Evolutionary conservation across 192 early-diverging fungal genomes (phyloP).

Genomic region (Ambispora gerdemannii): DNA sequence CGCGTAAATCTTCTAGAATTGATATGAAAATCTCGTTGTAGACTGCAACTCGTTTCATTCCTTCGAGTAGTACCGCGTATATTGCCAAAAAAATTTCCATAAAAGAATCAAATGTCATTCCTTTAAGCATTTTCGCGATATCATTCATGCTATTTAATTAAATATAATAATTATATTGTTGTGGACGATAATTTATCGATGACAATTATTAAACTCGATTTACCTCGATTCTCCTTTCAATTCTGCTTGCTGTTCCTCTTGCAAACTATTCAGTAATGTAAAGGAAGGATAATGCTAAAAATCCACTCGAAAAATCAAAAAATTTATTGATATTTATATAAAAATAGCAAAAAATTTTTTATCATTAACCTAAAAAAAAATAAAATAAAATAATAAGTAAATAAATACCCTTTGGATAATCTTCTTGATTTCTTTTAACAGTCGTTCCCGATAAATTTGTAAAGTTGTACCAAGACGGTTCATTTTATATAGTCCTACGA

Average conservation of each 20-base stretch:
- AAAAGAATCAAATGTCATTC: slow-evolving; percentile 85
- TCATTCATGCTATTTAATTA: no score
- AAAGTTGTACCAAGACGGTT: slow-evolving; percentile 64
- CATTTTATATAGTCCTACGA: slow-evolving; percentile 75
- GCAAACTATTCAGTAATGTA: not conserved
- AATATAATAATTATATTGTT: no score
- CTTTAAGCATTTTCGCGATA: slow-evolving; percentile 64
- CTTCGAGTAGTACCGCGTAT: slow-evolving; percentile 69
- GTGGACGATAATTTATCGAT: no score
- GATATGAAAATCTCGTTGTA: slow-evolving; percentile 68
- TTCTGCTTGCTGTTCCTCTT: not conserved
- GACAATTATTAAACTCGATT: not conserved
- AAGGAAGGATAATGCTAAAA: slow-evolving; percentile 19
- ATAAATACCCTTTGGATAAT: slow-evolving; percentile 72
- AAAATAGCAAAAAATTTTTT: no score
- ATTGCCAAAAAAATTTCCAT: slow-evolving; percentile 73
- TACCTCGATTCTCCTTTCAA: slow-evolving; percentile 3
- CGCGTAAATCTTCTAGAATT: slow-evolving; percentile 62
- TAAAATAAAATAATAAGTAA: not conserved
- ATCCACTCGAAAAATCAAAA: no score
- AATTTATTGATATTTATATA: no score
- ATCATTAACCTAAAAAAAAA: no score
- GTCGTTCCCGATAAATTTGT: slow-evolving; percentile 70
- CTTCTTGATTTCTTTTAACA: slow-evolving; percentile 73
- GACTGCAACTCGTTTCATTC: slow-evolving; percentile 66